Evolutionary conservation across 345 rosid genomes (phyloP), one percentile per base, ranked within the genome.

Genomic region (Capsella bursapastoris): DNA sequence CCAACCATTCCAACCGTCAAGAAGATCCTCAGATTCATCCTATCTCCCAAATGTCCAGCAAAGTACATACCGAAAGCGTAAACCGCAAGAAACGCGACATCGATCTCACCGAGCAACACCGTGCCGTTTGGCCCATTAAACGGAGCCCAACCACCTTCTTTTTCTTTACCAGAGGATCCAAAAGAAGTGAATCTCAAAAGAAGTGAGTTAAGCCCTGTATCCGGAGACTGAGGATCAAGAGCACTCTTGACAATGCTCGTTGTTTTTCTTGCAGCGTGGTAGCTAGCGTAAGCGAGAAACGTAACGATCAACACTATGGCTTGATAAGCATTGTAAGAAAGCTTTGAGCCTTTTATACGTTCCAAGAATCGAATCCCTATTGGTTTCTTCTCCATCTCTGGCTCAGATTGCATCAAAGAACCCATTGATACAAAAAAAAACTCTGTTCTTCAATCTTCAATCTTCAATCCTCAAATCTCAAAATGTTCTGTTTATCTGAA

Each of bases 181-280:
- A 67, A 29, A 0, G 72, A 73, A 55, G 73, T 78, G 64, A 73
- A 53, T 10, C 78, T 63, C 12, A 78, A 0, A 74, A 78, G 73
- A 3, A 78, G 40, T 0, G 81, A 34, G 73, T 72, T 78, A 4
- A 72, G 12, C 6, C 75, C 78, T 49, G 62, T 73, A 16, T 74
- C 74, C n/a, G 82, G 73, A 2, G 82, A 79, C 7, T 79, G 76
- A 2, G 97, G 99, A 80, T 95, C 99, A 29, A 95, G 97, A 6
- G 89, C 78, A 65, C 97, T 90, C 69, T 95, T 90, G 55, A 95
- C 99, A 66, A 95, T 85, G 83, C 99, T 95, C 27, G 91, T 87
- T 32, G 97, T 90, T 82, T 95, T 95, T 37, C 99, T 78, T 5
- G 97, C 82, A 0, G 93, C 91, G 79, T 95, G 99, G 76, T 89